These are phyloP conservation scores for Camellia oleifera DNA, from an alignment of 179 eudicot species.

Conservation along the genomic window DNA sequence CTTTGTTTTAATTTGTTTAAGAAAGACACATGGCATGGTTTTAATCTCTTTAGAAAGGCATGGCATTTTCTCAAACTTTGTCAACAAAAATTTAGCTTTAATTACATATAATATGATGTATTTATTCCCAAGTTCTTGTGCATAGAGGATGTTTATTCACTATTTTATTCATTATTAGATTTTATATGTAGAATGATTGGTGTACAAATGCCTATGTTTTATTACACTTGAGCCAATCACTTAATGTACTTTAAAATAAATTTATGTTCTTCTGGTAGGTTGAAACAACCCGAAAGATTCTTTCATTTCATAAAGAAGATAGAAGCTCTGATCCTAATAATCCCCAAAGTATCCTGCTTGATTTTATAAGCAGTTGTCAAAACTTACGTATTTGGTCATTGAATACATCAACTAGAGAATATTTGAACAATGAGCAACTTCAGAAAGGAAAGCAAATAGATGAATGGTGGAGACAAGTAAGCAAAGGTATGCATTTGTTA, in stretches of 20 bases:
- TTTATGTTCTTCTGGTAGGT: conserved; percentile 39
- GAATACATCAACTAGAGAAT: conserved; percentile 69
- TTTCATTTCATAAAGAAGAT: conserved; percentile 88
- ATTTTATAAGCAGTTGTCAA: conserved; percentile 92
- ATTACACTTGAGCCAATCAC: neutral
- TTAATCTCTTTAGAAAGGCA: too few relatives aligned
- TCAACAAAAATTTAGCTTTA: too few relatives aligned
- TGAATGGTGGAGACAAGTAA: conserved; percentile 98
- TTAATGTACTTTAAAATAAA: neutral
- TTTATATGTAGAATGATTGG: neutral
- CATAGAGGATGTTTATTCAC: too few relatives aligned
- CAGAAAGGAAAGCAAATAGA: conserved; percentile 98
- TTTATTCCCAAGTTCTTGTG: too few relatives aligned
- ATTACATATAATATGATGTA: neutral
- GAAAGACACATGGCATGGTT: too few relatives aligned
- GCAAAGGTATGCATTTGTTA: conserved; percentile 55
- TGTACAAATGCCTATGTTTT: neutral
- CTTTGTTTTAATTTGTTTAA: too few relatives aligned
- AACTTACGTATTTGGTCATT: conserved; percentile 89
- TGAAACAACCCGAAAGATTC: conserved; percentile 76
- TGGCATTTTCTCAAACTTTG: too few relatives aligned
- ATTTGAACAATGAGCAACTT: conserved; percentile 79
- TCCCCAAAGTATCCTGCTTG: conserved; percentile 83
- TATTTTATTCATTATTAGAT: neutral
- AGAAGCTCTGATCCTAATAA: conserved; percentile 71